Conservation (phyloP, 176 grass and related monocot species). For the Elaeis guineensis region DNA sequence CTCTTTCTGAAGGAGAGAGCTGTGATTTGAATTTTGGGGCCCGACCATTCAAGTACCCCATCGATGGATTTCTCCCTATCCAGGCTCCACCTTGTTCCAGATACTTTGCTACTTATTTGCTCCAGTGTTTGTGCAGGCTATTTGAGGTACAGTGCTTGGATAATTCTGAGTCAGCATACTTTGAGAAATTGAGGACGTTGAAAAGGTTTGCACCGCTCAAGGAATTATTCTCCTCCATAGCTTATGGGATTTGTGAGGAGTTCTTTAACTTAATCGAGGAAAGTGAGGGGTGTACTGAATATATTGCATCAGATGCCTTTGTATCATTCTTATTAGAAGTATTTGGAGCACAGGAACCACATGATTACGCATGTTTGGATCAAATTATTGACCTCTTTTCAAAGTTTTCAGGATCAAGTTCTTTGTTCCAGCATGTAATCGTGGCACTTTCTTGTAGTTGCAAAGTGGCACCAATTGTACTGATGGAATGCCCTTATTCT, state of each 20-base stretch:
- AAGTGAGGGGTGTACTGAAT: conserved; percentile 37
- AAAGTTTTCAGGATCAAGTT: conserved; percentile 34
- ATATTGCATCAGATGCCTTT: conserved; percentile 58
- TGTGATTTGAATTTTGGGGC: conserved; percentile 81
- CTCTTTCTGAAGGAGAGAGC: conserved; percentile 72
- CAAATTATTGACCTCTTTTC: conserved; percentile 66
- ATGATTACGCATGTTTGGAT: conserved; percentile 57
- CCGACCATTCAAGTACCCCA: conserved; percentile 59
- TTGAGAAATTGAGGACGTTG: conserved; percentile 70
- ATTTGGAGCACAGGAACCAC: conserved; percentile 52
- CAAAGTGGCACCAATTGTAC: conserved; percentile 66
- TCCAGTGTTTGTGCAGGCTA: conserved; percentile 55
- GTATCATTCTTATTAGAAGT: conserved; percentile 48
- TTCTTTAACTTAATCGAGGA: conserved; percentile 50
- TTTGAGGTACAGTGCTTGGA: conserved; percentile 61
- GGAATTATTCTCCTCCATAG: conserved; percentile 59
- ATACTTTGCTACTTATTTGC: conserved; percentile 42
- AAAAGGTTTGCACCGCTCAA: conserved; percentile 66
- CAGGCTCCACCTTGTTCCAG: conserved; percentile 42
- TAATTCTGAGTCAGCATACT: conserved; percentile 74
- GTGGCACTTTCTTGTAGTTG: conserved; percentile 65
- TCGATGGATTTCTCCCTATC: conserved; percentile 62
- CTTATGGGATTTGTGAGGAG: conserved; percentile 52
- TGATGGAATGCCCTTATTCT: conserved; percentile 75
- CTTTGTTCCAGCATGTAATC: conserved; percentile 59